Base-by-base conservation (phyloP, 108 stramenopile genomes). In the Pseudonitzschia pungens region DNA sequence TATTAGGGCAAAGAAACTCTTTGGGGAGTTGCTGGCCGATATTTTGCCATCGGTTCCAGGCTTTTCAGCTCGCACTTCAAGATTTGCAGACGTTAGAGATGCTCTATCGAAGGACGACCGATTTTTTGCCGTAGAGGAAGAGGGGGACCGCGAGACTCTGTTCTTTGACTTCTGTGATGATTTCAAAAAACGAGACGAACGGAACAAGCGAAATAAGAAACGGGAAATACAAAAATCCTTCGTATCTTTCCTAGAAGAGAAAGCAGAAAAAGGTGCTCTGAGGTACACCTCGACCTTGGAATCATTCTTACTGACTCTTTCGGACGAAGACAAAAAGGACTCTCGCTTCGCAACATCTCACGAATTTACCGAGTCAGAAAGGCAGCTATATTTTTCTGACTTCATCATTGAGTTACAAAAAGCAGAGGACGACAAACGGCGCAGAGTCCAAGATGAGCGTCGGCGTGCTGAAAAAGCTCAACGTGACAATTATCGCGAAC, bases 81-180 rank as follows among this genome's bases (percentile, higher is more conserved):
- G 81, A 12, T 90, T 84, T 69, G 42, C 62, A 4, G 89, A 88
- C 12, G 62, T 91, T 24, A 85, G 90, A 36, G 79, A 88, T 20
- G 68, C 65, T 10, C 62, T 94, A 67, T 65, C 85, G 18, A 90
- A 89, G 52, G 89, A 94, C 66, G 89, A 92, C 78, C 89, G 93
- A 27, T 94, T 90, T 66, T 84, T 88, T 80, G 87, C 86, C 14
- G 85, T 94, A 10, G 83, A 88, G 18, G 86, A 90, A 14, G 93
- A 94, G 72, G 70, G 32, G 0, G 83, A 77, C 0, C 74, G 93
- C 20, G 91, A 92, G 72, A 71, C 78, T 26, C 65, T 90, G 28
- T 94, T 87, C 66, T 75, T 84, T 51, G 93, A 94, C 16, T 92
- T 85, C 78, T 82, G 91, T 22, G 90, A 94, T 58, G 93, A 94